A percentile compares a stretch with the other conserved stretches of the same genome.
Evolutionary conservation across 441 rosid genomes (phyloP).

Genomic region (Populus tomentosa): DNA sequence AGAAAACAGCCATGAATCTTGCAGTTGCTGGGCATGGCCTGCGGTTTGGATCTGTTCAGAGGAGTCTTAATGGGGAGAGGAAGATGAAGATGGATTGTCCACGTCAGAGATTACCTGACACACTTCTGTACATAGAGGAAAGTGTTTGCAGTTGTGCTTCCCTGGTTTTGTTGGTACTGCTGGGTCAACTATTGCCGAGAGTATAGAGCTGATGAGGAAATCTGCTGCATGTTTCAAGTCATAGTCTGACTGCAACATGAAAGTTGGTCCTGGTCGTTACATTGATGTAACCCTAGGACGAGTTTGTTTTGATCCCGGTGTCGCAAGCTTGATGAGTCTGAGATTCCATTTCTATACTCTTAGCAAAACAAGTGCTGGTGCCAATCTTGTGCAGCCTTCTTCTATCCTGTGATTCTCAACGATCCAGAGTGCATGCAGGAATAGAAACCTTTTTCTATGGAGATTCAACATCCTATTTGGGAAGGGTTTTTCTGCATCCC

Average conservation of each 20-base stretch:
- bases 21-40: slow-evolving; percentile 40
- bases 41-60: slow-evolving; percentile 35
- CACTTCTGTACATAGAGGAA: slow-evolving; percentile 72
- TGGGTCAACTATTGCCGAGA: slow-evolving; percentile 90
- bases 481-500: too few relatives aligned
- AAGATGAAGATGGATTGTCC: slow-evolving; percentile 38
- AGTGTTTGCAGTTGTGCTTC: slow-evolving; percentile 86
- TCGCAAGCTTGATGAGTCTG: neutral
- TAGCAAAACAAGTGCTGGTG: neutral
- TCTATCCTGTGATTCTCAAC: neutral
- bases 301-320: neutral
- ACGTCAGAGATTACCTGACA: slow-evolving; percentile 37
- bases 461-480: too few relatives aligned
- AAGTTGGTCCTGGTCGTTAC: neutral
- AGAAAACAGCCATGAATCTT: slow-evolving; percentile 43
- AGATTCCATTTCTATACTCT: neutral
- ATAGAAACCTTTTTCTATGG: neutral
- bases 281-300: neutral
- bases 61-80: slow-evolving; percentile 22
- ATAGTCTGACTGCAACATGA: slow-evolving; percentile 21
- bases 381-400: neutral
- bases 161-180: slow-evolving; percentile 82
- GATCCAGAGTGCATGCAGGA: neutral
- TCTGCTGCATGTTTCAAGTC: slow-evolving; percentile 38
- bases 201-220: slow-evolving; percentile 71